These are phyloP conservation scores for Mycena metata DNA, from an alignment of 768 basidiomycete genomes.

Conservation along the genomic window DNA sequence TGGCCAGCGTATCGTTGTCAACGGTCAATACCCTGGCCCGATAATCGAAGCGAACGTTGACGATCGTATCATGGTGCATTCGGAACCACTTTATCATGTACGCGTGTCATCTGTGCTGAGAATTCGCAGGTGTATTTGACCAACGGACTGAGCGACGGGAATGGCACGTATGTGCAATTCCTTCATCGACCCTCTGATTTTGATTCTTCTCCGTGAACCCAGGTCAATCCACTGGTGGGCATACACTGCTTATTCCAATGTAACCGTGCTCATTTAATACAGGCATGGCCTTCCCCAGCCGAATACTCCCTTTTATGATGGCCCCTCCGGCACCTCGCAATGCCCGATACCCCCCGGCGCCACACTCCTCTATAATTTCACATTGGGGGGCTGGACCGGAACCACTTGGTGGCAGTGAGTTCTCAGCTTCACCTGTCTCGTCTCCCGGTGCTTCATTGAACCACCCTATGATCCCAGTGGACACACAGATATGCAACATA, in stretches of 20 bases:
- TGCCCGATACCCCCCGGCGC: conserved; percentile 68
- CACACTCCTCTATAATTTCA: conserved; percentile 55
- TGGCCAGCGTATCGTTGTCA: conserved; percentile 62
- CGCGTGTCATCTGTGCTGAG: neutral
- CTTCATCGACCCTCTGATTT: too few species aligned
- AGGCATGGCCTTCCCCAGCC: conserved; percentile 50
- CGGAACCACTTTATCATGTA: too few species aligned
- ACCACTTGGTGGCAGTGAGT: conserved; percentile 66
- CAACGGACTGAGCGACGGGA: conserved; percentile 46
- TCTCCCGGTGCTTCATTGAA: neutral
- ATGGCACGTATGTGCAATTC: conserved; percentile 43
- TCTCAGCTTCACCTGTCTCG: neutral
- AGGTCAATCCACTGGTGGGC: conserved; percentile 48
- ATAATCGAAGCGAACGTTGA: conserved; percentile 54
- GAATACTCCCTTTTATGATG: conserved; percentile 62
- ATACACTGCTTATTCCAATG: neutral
- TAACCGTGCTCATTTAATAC: neutral
- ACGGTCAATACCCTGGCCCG: conserved; percentile 57
- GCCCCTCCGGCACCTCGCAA: conserved; percentile 60
- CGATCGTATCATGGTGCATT: conserved; percentile 47
- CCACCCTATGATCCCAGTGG: conserved; percentile 1
- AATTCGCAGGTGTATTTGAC: conserved; percentile 44
- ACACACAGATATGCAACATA: conserved; percentile 25
- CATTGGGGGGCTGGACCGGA: conserved; percentile 58
- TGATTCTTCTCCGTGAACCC: neutral